These are phyloP conservation scores for Fraxinus floribunda DNA, from an alignment of 305 asterid genomes.

Conservation along the genomic window DNA sequence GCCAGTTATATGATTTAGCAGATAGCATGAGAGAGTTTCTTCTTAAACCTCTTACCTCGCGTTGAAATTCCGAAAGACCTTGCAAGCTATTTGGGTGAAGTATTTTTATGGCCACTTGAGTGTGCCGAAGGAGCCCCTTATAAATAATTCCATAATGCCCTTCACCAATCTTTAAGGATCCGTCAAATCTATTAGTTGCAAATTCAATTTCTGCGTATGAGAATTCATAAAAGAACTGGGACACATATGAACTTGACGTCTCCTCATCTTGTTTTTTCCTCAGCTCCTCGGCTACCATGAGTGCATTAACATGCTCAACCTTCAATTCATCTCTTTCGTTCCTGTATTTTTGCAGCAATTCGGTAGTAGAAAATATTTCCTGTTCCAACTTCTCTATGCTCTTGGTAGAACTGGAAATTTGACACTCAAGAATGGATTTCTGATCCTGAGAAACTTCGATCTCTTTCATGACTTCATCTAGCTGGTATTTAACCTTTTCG, in stretches of 20 bases:
- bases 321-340: conserved; percentile 70
- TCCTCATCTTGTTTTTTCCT: conserved; percentile 51
- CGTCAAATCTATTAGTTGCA: conserved; percentile 68
- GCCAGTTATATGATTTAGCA: not conserved
- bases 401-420: conserved; percentile 56
- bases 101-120: conserved; percentile 81
- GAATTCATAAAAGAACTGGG: conserved; percentile 64
- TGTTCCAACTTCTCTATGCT: conserved; percentile 65
- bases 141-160: conserved; percentile 83
- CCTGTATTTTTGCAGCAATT: conserved; percentile 72
- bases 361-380: conserved; percentile 74
- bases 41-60: conserved; percentile 57
- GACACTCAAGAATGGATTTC: conserved; percentile 49
- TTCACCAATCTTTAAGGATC: conserved; percentile 66
- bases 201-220: conserved; percentile 66
- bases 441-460: conserved; percentile 59
- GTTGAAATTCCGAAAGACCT: conserved; percentile 78
- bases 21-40: not conserved
- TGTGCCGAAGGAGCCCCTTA: conserved; percentile 65
- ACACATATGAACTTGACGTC: conserved; percentile 47
- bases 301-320: conserved; percentile 64
- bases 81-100: conserved; percentile 68
- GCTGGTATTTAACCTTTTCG: conserved; percentile 47
- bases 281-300: conserved; percentile 64
- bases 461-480: conserved; percentile 46